Evolutionary conservation across 108 stramenopile genomes (phyloP).

Genomic region (Chaetoceros tenuissimus): DNA sequence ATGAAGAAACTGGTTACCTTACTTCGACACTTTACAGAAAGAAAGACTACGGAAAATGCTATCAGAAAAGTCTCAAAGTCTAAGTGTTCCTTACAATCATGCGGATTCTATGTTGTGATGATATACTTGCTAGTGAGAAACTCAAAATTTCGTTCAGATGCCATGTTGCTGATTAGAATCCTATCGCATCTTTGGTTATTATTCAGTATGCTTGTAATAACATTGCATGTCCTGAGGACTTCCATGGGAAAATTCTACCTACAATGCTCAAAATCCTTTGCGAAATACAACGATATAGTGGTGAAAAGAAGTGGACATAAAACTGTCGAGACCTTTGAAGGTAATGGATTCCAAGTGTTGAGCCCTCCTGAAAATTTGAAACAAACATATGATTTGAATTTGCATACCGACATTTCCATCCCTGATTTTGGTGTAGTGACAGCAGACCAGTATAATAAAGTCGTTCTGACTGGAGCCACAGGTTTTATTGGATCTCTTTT

Average conservation of each 20-base stretch:
- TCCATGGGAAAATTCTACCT: slow-evolving; percentile 38
- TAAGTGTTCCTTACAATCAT: background rate
- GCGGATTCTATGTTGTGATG: slow-evolving; percentile 4
- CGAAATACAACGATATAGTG: slow-evolving; percentile 22
- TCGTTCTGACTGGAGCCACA: slow-evolving; percentile 75
- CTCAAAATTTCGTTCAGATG: slow-evolving; percentile 3
- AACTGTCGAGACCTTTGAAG: background rate
- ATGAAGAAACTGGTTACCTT: slow-evolving; percentile 17
- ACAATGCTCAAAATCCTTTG: slow-evolving; percentile 36
- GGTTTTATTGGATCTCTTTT: slow-evolving; percentile 79
- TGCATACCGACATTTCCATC: background rate
- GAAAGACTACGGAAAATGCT: slow-evolving; percentile 1
- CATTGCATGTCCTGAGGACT: slow-evolving; percentile 16
- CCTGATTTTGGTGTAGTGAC: too few species aligned
- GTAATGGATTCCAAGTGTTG: background rate
- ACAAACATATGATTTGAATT: background rate
- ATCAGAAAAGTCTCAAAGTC: background rate
- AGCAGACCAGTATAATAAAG: slow-evolving; percentile 10
- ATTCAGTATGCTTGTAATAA: background rate
- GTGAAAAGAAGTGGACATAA: background rate
- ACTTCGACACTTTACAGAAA: slow-evolving; percentile 4
- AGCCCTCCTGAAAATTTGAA: background rate
- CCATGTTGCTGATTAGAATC: background rate
- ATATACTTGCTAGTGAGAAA: slow-evolving; percentile 5
- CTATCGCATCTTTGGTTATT: background rate